These are phyloP conservation scores for Coprinopsis cinerea DNA, from an alignment of 768 basidiomycete species.

Conservation along the genomic window DNA sequence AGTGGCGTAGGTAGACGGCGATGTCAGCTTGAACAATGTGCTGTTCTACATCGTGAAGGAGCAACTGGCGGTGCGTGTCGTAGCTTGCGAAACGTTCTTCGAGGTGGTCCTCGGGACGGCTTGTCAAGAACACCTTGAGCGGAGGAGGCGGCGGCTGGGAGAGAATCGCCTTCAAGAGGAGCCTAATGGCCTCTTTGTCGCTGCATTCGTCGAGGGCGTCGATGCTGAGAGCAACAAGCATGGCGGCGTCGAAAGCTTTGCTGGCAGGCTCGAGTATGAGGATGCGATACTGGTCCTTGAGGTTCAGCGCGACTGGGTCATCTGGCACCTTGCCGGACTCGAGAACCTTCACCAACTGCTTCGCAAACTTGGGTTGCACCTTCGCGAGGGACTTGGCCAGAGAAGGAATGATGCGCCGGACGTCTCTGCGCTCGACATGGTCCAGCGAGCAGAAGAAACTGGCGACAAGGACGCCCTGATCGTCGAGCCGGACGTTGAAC, in stretches of 20 bases:
- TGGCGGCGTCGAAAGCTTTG: not conserved
- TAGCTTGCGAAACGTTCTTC: conserved; percentile 5
- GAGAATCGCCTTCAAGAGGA: conserved; percentile 14
- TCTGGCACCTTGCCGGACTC: not conserved
- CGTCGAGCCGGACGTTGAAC: conserved; percentile 1
- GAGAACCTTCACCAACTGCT: not conserved
- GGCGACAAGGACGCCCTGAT: conserved; percentile 5
- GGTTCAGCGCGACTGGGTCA: not conserved
- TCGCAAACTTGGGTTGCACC: not conserved
- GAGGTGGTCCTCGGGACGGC: conserved; percentile 15
- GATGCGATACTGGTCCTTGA: not conserved
- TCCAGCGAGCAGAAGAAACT: conserved; percentile 10
- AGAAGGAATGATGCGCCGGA: conserved; percentile 1
- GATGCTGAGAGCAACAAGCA: conserved; percentile 13
- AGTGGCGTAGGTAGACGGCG: not conserved
- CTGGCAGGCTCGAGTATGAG: conserved; percentile 1
- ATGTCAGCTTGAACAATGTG: conserved; percentile 8
- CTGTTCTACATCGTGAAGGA: conserved; percentile 8
- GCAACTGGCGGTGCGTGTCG: not conserved
- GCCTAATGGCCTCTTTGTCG: conserved; percentile 8
- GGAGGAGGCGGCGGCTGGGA: conserved; percentile 6
- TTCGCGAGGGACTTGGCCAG: not conserved
- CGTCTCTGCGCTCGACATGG: not conserved
- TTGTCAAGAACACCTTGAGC: conserved; percentile 19
- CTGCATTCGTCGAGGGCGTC: conserved; percentile 20